Base-by-base conservation (phyloP, 345 rosid species). In the Salix exigua region DNA sequence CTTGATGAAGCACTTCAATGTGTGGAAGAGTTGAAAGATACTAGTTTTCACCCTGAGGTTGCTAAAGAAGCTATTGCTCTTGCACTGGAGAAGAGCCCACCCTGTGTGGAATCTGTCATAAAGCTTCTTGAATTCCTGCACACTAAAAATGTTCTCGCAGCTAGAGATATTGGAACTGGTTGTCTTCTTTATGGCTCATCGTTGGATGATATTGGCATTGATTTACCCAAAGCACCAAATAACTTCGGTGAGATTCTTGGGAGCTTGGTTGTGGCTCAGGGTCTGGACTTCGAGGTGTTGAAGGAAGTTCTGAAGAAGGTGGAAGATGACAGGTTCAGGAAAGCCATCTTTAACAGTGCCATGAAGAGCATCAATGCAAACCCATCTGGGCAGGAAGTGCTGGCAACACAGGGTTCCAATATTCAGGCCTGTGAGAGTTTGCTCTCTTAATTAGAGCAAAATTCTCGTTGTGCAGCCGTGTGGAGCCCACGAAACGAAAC, bases 181-280 rank as follows among this genome's bases (percentile, higher is more conserved):
- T 90, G 92, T 80, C 44, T 91, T 80, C 87, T 86, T 2, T 93
- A 87, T 31, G 90, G 89, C 30, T 82, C 89, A 1, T 75, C 78
- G 89, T 73, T 93, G 68, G 95, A 93, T 79, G 97, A 93, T 63
- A 66, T 91, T 16, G 94, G 85, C 13, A 91, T 93, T 25, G 98
- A 93, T 78, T 76, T 88, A n/a, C 98, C 97, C 0, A 90, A 81
- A 72, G 98, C 97, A 1, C 97, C 92, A 5, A 81, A 73, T 75
- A 86, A 82, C 78, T 93, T 90, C 74, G 95, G 95, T 21, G 91
- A 88, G 75, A 83, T 91, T 55, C 71, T 93, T 6, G 97, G 97
- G 74, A 85, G 82, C 71, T 83, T 94, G 44, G 75, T 91, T 44
- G 66, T 83, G 80, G 82, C 81, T 0, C 82, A 81, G 30, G 88